These are phyloP conservation scores for Cyclocybe aegerita DNA, from an alignment of 768 basidiomycete species.

Conservation along the genomic window DNA sequence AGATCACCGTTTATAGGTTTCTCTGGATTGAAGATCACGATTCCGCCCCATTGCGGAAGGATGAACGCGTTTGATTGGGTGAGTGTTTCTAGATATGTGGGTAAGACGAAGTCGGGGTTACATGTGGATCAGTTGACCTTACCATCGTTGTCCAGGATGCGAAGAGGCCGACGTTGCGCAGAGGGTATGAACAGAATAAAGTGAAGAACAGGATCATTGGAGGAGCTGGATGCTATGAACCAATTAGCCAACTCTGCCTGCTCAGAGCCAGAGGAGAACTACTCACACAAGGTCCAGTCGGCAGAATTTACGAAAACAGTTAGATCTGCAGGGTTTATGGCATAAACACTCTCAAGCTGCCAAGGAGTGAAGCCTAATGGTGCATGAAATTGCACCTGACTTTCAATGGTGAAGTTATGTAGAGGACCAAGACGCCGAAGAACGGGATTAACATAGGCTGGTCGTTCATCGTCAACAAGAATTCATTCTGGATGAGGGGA, in stretches of 20 bases:
- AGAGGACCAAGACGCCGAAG: slow-evolving; percentile 57
- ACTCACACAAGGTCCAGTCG: slow-evolving; percentile 88
- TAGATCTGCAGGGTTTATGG: slow-evolving; percentile 77
- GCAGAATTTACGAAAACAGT: slow-evolving; percentile 96
- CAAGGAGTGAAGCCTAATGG: slow-evolving; percentile 80
- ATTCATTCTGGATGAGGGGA: neutral
- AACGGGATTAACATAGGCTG: slow-evolving; percentile 73
- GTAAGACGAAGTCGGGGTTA: slow-evolving; percentile 10
- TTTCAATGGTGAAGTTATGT: slow-evolving; percentile 93
- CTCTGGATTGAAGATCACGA: slow-evolving; percentile 69
- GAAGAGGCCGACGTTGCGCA: slow-evolving; percentile 61
- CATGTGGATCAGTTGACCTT: slow-evolving; percentile 6
- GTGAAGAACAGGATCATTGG: slow-evolving; percentile 92
- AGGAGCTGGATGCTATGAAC: slow-evolving; percentile 79
- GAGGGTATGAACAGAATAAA: slow-evolving; percentile 90
- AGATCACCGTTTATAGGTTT: slow-evolving; percentile 32
- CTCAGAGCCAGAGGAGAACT: neutral
- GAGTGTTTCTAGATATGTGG: slow-evolving; percentile 37
- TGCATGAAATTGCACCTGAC: slow-evolving; percentile 90
- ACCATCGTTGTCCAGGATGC: slow-evolving; percentile 60
- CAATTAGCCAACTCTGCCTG: slow-evolving; percentile 3
- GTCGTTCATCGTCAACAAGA: neutral
- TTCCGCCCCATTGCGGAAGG: slow-evolving; percentile 92
- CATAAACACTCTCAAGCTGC: slow-evolving; percentile 41
- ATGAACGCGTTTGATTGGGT: slow-evolving; percentile 71